These are phyloP conservation scores for Amylocystis lapponica DNA, from an alignment of 768 basidiomycete species.

Conservation along the genomic window DNA sequence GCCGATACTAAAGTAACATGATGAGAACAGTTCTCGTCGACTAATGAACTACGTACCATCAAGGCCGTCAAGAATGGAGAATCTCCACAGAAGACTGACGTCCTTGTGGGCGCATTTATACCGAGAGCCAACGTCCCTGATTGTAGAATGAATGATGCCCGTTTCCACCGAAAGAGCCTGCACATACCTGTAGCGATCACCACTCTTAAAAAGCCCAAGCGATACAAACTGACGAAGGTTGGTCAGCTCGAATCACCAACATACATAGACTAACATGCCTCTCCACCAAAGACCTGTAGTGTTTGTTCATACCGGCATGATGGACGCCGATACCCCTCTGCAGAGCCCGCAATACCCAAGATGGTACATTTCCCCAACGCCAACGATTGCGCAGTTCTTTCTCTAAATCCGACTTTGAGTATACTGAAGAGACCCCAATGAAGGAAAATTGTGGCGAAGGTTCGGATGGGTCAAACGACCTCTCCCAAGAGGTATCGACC, in stretches of 20 bases:
- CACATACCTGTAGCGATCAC: slow-evolving; percentile 56
- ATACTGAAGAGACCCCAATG: slow-evolving; percentile 36
- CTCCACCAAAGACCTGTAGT: slow-evolving; percentile 53
- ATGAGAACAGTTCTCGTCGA: slow-evolving; percentile 1
- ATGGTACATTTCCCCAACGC: slow-evolving; percentile 27
- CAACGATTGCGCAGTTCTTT: slow-evolving; percentile 38
- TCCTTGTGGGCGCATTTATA: slow-evolving; percentile 69
- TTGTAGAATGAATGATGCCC: not conserved
- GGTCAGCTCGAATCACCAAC: not conserved
- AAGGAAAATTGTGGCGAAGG: slow-evolving; percentile 60
- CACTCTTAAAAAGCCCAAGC: slow-evolving; percentile 56
- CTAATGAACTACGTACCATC: slow-evolving; percentile 37
- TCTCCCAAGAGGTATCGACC: slow-evolving; percentile 38
- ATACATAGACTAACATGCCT: slow-evolving; percentile 40
- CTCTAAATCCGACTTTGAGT: slow-evolving; percentile 42
- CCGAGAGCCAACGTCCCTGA: slow-evolving; percentile 65
- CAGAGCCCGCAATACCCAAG: slow-evolving; percentile 45
- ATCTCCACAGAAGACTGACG: slow-evolving; percentile 58
- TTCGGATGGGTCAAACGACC: slow-evolving; percentile 50
- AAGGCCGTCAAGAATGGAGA: slow-evolving; percentile 56
- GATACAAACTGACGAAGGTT: slow-evolving; percentile 42
- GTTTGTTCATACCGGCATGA: slow-evolving; percentile 63
- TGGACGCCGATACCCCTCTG: slow-evolving; percentile 62
- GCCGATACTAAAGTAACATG: slow-evolving; percentile 47
- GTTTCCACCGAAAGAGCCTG: not conserved